phyloP scores from a whole-genome alignment of 129 eudicot species.

The Gnaphalium uliginosum region DNA sequence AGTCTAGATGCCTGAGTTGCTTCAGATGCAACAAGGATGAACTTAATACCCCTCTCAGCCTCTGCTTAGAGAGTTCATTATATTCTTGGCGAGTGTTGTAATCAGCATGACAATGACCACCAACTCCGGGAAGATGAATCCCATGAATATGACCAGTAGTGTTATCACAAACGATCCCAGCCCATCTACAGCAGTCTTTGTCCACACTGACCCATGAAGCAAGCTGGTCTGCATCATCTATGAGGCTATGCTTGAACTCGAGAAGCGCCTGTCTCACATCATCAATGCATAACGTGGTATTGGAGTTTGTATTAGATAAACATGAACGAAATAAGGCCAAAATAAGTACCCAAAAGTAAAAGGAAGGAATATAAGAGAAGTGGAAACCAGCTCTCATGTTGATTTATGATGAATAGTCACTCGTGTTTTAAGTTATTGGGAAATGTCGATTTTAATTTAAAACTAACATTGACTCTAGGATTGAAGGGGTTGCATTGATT shows the following conservation, averaged over 20 bases:
- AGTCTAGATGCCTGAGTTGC: conserved; percentile 31
- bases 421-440: background rate
- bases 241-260: conserved; percentile 22
- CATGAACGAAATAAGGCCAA: conserved; percentile 5
- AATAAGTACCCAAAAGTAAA: background rate
- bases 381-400: conserved; percentile 4
- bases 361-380: background rate
- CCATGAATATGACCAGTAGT: conserved; percentile 21
- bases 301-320: background rate
- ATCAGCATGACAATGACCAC: background rate
- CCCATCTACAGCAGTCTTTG: conserved; percentile 36
- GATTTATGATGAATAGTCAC: background rate
- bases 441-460: background rate
- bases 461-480: background rate
- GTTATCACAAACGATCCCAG: conserved; percentile 31
- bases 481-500: background rate
- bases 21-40: conserved; percentile 26
- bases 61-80: background rate
- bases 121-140: conserved; percentile 23
- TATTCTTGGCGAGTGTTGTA: background rate
- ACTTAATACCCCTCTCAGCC: conserved; percentile 25
- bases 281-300: conserved; percentile 14
- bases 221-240: conserved; percentile 20
- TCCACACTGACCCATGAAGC: conserved; percentile 23
- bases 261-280: conserved; percentile 34